Evolutionary conservation across 164 flowering plant genomes (phyloP).

Genomic region (Litsea cubeba): DNA sequence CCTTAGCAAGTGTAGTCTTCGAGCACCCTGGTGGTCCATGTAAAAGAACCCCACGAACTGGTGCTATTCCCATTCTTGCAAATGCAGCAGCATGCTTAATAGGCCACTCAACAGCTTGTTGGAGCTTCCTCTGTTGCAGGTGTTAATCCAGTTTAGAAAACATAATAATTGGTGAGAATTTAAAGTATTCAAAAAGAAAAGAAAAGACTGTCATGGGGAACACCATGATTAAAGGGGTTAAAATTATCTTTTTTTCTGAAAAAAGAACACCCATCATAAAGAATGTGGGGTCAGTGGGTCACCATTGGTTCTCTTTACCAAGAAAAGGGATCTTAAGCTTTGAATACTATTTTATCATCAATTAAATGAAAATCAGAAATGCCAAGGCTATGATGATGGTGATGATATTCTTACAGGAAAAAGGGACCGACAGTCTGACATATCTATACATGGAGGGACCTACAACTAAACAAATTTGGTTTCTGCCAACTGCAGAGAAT

Average conservation of each 20-base stretch:
- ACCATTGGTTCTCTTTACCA: too few species aligned
- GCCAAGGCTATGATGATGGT: too few species aligned
- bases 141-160: background rate
- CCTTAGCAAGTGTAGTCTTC: slow-evolving; percentile 95
- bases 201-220: too few species aligned
- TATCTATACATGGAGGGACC: background rate
- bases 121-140: slow-evolving; percentile 71
- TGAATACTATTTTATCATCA: too few species aligned
- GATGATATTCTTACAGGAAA: background rate
- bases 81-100: slow-evolving; percentile 73
- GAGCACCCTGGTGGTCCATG: slow-evolving; percentile 99
- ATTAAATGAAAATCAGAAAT: too few species aligned
- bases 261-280: too few species aligned
- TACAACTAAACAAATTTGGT: background rate
- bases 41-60: slow-evolving; percentile 80
- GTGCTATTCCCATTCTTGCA: slow-evolving; percentile 71
- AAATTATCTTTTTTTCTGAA: too few species aligned
- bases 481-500: background rate
- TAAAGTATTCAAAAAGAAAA: background rate
- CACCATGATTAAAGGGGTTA: too few species aligned
- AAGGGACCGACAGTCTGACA: background rate
- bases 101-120: slow-evolving; percentile 98
- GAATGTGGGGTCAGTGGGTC: too few species aligned
- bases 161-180: background rate
- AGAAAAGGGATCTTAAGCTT: too few species aligned